Conservation (phyloP, 2,329 filamentous ascomycete species). For the Ceratocystis cacaofunesta region DNA sequence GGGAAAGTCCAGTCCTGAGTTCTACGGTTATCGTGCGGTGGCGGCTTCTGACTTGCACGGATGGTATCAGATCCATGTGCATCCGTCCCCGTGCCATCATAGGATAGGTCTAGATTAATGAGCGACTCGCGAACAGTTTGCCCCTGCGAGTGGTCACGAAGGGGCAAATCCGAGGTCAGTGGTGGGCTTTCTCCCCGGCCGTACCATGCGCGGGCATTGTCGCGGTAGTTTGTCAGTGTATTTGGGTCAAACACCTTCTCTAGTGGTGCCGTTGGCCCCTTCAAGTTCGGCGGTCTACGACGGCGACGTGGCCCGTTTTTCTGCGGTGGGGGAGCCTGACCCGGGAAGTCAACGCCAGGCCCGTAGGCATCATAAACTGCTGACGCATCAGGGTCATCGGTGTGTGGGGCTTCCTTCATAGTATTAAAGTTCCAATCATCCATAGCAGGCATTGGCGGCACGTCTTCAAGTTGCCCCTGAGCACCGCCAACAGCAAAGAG, state of each 20-base stretch:
- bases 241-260: conserved; percentile 36
- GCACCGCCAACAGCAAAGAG: conserved; percentile 40
- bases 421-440: conserved; percentile 47
- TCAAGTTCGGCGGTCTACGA: conserved; percentile 30
- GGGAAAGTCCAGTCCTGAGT: conserved; percentile 38
- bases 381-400: conserved; percentile 8
- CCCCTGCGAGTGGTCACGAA: conserved; percentile 28
- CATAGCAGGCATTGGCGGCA: conserved; percentile 25
- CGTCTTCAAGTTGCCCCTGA: conserved; percentile 27
- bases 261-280: conserved; percentile 29
- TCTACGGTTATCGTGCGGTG: conserved; percentile 22
- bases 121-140: conserved; percentile 30
- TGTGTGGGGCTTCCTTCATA: conserved; percentile 7
- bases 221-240: conserved; percentile 32
- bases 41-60: conserved; percentile 7
- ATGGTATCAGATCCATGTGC: conserved; percentile 11
- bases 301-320: conserved; percentile 23
- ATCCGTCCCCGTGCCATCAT: conserved; percentile 19
- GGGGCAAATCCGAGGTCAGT: conserved; percentile 29
- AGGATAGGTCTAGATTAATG: conserved; percentile 33
- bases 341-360: conserved; percentile 10
- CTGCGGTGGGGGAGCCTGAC: conserved; percentile 17
- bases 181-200: conserved; percentile 23
- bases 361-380: conserved; percentile 15
- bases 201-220: conserved; percentile 32